These are phyloP conservation scores for Aspergillus caelatus DNA, from an alignment of 2,329 filamentous ascomycete species.

Conservation along the genomic window DNA sequence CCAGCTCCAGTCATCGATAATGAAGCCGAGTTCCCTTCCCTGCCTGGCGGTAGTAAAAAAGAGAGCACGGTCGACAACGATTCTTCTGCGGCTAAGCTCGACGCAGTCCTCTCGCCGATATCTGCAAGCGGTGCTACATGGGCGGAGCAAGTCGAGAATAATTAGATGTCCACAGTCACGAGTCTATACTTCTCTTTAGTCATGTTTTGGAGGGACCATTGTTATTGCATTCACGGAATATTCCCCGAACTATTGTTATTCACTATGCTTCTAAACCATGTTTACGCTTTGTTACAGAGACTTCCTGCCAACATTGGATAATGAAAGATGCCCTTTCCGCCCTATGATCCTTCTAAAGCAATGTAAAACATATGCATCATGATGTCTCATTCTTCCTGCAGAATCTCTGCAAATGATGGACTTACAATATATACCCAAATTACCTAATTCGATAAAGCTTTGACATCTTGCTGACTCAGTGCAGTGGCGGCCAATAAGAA, in stretches of 20 bases:
- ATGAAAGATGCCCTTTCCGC: not conserved
- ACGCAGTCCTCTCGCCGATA: constrained; percentile 31
- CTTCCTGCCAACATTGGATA: not conserved
- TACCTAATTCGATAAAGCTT: not conserved
- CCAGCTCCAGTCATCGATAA: constrained; percentile 27
- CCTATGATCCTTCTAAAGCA: not conserved
- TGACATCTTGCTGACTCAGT: not conserved
- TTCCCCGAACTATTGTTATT: constrained; percentile 8
- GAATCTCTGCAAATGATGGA: not conserved
- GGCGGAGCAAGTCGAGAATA: constrained; percentile 36
- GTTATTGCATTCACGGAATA: constrained; percentile 3
- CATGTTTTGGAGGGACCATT: not conserved
- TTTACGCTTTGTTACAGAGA: not conserved
- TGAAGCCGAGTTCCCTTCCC: constrained; percentile 40
- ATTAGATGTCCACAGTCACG: not conserved
- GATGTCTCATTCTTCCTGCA: not conserved
- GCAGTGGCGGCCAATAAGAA: not conserved
- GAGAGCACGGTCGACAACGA: constrained; percentile 11
- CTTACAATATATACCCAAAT: not conserved
- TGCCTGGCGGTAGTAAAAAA: constrained; percentile 33
- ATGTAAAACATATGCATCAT: not conserved
- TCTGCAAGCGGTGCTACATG: constrained; percentile 30
- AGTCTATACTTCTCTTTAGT: not conserved
- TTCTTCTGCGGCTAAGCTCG: constrained; percentile 25
- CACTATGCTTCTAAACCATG: not conserved